Evolutionary conservation across 2,329 filamentous ascomycete genomes (phyloP).

Genomic region (Aureobasidium leucospermi): DNA sequence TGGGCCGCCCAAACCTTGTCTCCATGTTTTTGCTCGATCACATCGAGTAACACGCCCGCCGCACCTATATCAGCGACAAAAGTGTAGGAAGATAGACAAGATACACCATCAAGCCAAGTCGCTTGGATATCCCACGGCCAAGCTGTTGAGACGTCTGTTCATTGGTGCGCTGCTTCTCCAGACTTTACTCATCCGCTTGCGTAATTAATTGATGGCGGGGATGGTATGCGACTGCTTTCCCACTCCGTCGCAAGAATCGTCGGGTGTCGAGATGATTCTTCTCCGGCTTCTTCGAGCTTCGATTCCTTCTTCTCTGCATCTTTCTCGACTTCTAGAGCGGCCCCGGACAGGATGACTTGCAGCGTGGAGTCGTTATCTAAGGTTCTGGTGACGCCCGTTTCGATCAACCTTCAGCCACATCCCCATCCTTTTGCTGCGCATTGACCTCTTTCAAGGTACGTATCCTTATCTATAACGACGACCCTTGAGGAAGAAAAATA

Average conservation of each 20-base stretch:
- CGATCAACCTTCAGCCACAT: not conserved
- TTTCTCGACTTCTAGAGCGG: not conserved
- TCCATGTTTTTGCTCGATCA: slow-evolving; percentile 6
- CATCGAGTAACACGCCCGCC: slow-evolving; percentile 8
- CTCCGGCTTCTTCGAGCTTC: not conserved
- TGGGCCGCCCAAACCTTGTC: not conserved
- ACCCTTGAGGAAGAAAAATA: not conserved
- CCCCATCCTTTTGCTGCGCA: slow-evolving; percentile 11
- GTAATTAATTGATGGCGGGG: not conserved
- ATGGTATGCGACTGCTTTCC: not conserved
- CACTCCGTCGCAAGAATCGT: not conserved
- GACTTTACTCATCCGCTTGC: slow-evolving; percentile 1
- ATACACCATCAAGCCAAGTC: slow-evolving; percentile 4
- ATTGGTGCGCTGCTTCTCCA: not conserved
- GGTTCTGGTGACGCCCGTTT: not conserved
- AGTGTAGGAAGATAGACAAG: not conserved
- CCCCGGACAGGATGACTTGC: not conserved
- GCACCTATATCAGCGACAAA: not conserved
- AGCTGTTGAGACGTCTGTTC: not conserved
- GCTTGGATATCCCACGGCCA: not conserved
- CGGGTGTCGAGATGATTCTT: not conserved
- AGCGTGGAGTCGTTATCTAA: not conserved
- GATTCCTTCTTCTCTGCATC: not conserved
- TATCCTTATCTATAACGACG: not conserved
- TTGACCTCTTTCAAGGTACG: not conserved